Base-by-base conservation (phyloP, 331 rosid species). In the Pyrus hybrid region DNA sequence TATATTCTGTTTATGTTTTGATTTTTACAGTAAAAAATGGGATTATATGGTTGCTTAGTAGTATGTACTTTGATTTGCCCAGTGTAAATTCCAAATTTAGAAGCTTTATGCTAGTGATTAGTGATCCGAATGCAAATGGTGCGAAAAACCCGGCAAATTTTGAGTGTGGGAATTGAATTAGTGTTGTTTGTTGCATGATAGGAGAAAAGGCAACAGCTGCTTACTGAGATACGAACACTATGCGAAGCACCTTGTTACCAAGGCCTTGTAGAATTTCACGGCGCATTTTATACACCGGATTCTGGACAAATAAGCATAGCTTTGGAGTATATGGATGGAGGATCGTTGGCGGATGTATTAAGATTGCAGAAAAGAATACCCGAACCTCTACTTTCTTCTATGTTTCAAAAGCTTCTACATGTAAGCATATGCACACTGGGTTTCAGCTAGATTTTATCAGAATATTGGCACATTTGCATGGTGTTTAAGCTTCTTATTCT, bases 231-330 rank as follows among this genome's bases (percentile, higher is more conserved):
- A 77, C 81, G 97, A 83, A 92, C 97, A 21, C 78, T 92, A 41
- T 92, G 97, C 17, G 99, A 94, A 87, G 95, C 99, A 10, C 97
- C 99, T 60, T 92, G 96, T 80, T 86, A 79, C 68, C 81, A 94
- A 82, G 99, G 99, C 70, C 97, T 94, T 53, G 97, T 94, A 49
- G 99, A 94, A 76, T 92, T 94, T 80, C 97, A 94, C 65, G 99
- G 97, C 53, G 99, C 99, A 71, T 94, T 94, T 87, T 94, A 92
- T 89, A 89, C 90, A 16, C 99, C 99, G 8, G 97, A 94, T 75
- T 92, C 99, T n/a, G 97, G 99, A 49, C 97, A 94, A 72, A 94
- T 94, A 81, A 92, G 99, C 86, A 94, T 92, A 80, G 97, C 97
- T 47, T 84, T 94, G 88, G 99, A 94, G 83, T 94, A 94, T 79